phyloP scores from a whole-genome alignment of 2,329 filamentous ascomycete species.

The Talaromyces sp. region DNA sequence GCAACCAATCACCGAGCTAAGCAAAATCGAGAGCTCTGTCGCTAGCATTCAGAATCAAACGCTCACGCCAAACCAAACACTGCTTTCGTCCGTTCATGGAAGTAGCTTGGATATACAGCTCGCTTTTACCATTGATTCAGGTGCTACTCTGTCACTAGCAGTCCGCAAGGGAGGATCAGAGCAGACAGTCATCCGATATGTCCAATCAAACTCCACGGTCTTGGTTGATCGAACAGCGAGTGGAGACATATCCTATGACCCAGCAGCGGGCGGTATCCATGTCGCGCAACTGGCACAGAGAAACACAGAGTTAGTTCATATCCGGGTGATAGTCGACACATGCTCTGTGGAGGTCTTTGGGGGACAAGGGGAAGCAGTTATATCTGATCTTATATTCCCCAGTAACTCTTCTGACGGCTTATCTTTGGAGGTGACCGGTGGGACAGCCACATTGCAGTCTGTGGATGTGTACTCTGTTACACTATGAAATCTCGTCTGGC shows the following conservation, averaged over 20 bases:
- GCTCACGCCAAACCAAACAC: background rate
- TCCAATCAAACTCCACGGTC: background rate
- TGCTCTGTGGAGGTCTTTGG: background rate
- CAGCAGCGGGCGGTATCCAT: background rate
- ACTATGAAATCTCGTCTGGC: background rate
- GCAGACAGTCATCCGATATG: background rate
- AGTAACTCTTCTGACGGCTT: conserved; percentile 2
- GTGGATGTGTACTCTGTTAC: background rate
- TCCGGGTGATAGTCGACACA: background rate
- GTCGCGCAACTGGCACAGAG: background rate
- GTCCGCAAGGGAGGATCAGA: background rate
- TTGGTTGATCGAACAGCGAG: background rate
- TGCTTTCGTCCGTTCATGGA: background rate
- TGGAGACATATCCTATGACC: background rate
- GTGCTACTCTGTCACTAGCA: background rate
- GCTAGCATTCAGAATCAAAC: background rate
- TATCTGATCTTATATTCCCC: conserved; percentile 3
- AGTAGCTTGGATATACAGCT: background rate
- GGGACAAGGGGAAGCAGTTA: background rate
- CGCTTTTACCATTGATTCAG: background rate
- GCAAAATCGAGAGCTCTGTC: background rate
- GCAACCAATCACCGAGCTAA: conserved; percentile 5
- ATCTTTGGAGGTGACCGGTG: background rate
- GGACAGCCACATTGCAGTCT: background rate
- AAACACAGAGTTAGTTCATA: background rate